These are phyloP conservation scores for Rosa rugosa DNA, from an alignment of 306 rosid genomes.

Conservation along the genomic window DNA sequence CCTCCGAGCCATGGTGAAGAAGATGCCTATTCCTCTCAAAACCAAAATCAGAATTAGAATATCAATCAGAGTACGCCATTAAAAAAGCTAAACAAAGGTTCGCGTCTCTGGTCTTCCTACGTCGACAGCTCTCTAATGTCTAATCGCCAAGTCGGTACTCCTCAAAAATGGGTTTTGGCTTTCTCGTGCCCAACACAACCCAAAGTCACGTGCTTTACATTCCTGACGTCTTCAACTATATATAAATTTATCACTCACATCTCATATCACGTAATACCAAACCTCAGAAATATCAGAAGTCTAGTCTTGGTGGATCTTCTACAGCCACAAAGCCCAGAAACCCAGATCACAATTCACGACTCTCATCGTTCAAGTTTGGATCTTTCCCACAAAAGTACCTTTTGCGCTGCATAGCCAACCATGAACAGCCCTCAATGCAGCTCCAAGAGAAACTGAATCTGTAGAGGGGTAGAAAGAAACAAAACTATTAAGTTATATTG, in stretches of 20 bases:
- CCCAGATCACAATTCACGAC: background rate
- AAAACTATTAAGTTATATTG: no score
- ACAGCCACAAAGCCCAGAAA: background rate
- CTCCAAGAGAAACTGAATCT: no score
- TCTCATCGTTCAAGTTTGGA: background rate
- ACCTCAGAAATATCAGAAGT: background rate
- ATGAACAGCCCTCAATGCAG: no score
- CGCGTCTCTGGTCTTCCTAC: background rate
- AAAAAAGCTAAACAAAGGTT: background rate
- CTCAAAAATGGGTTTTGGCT: background rate
- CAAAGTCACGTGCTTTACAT: background rate
- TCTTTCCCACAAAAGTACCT: background rate
- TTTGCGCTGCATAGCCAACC: no score
- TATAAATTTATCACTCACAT: background rate
- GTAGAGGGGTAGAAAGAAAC: no score
- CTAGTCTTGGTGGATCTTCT: background rate
- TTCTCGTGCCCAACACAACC: background rate
- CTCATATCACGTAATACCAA: background rate
- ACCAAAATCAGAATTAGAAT: background rate
- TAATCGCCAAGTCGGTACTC: background rate
- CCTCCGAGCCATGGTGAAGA: slow-evolving; percentile 17
- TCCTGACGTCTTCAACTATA: no score
- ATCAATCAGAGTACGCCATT: background rate
- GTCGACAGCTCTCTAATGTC: slow-evolving; percentile 1
- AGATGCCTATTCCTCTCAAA: background rate